A percentile compares a stretch with the other conserved stretches of the same genome.
These are phyloP conservation scores for Oropetium thomaeum DNA, from an alignment of 176 grass and related monocot species.

Conservation along the genomic window DNA sequence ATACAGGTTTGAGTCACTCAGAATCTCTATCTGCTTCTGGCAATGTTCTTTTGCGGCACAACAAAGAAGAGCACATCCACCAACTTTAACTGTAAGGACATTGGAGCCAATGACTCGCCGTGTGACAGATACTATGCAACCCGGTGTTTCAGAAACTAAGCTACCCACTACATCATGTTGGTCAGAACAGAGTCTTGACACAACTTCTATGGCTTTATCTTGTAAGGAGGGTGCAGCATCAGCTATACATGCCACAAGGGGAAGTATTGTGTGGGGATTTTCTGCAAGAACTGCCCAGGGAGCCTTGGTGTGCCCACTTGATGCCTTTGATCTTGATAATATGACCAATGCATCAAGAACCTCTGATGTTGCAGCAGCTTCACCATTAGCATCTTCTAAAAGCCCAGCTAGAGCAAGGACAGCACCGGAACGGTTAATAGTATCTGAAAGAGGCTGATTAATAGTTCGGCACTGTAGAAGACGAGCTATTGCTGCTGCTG, in stretches of 20 bases:
- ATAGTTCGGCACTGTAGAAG: conserved; percentile 66
- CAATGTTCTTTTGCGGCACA: conserved; percentile 77
- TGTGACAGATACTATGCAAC: conserved; percentile 73
- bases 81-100: conserved; percentile 80
- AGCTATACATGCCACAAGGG: conserved; percentile 83
- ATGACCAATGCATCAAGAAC: conserved; percentile 92
- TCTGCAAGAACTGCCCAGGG: conserved; percentile 88
- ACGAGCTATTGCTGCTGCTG: conserved; percentile 82
- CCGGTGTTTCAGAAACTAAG: conserved; percentile 73
- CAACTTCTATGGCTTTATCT: conserved; percentile 96
- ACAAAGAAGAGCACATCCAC: conserved; percentile 88
- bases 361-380: conserved; percentile 79
- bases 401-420: conserved; percentile 80
- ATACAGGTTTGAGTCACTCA: conserved; percentile 72
- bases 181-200: conserved; percentile 75
- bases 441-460: conserved; percentile 70
- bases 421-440: conserved; percentile 72
- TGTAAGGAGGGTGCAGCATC: conserved; percentile 79
- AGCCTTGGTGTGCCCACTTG: conserved; percentile 71
- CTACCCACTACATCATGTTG: conserved; percentile 82
- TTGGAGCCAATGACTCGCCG: conserved; percentile 65
- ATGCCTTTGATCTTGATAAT: conserved; percentile 80
- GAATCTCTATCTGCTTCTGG: conserved; percentile 72
- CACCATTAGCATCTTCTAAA: conserved; percentile 74
- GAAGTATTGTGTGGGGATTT: conserved; percentile 83